These are phyloP conservation scores for Candida endomychidarum DNA, from an alignment of 805 yeast genomes.

Conservation along the genomic window DNA sequence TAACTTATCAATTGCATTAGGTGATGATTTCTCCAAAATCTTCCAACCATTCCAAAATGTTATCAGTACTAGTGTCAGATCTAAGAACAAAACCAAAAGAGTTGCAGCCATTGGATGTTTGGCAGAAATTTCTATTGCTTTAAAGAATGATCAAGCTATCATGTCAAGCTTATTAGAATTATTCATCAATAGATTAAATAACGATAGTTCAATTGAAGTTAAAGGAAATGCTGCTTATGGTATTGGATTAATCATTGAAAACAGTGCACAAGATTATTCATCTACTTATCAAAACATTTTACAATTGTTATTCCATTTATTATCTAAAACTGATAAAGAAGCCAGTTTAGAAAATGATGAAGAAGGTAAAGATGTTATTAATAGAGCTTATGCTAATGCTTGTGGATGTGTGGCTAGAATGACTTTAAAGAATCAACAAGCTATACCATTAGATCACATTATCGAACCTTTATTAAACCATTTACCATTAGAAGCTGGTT, in stretches of 20 bases:
- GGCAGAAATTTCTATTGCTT: constrained; percentile 82
- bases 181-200: constrained; percentile 66
- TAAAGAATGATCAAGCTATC: constrained; percentile 66
- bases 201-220: constrained; percentile 80
- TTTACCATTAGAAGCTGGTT: constrained; percentile 84
- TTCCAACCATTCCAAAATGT: constrained; percentile 71
- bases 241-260: constrained; percentile 71
- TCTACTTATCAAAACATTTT: constrained; percentile 68
- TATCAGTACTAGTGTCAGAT: constrained; percentile 54
- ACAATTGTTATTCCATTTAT: constrained; percentile 75
- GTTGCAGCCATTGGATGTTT: constrained; percentile 83
- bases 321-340: constrained; percentile 59
- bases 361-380: constrained; percentile 73
- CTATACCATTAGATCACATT: constrained; percentile 72
- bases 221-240: constrained; percentile 97
- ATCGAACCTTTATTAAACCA: constrained; percentile 75
- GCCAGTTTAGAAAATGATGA: constrained; percentile 55
- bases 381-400: constrained; percentile 88
- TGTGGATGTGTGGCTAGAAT: constrained; percentile 96
- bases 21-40: constrained; percentile 70
- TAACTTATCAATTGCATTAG: constrained; percentile 72
- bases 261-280: constrained; percentile 57
- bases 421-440: constrained; percentile 67
- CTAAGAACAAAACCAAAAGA: constrained; percentile 69
- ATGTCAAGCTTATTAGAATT: constrained; percentile 68